Conservation (phyloP, 345 rosid species). For the Eucalyptus decipiens region DNA sequence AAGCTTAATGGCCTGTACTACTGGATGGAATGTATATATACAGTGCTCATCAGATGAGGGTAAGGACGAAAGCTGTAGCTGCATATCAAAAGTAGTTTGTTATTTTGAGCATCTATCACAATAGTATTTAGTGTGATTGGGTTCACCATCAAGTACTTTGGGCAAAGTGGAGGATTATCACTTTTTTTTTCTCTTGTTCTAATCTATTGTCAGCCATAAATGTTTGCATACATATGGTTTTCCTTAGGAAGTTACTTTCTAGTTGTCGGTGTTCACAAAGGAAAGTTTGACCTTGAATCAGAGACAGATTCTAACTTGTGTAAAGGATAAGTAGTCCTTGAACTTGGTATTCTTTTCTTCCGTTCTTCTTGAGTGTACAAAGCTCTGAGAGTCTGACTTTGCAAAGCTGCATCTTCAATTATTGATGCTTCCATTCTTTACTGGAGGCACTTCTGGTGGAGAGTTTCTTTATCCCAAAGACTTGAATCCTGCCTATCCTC, state of each 20-base stretch:
- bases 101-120: neutral
- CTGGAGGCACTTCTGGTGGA: neutral
- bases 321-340: neutral
- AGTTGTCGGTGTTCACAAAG: neutral
- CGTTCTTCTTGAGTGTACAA: neutral
- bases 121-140: neutral
- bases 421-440: neutral
- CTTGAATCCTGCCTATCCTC: neutral
- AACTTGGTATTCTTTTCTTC: neutral
- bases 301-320: neutral
- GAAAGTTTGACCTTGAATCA: neutral
- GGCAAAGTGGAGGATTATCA: neutral
- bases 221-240: neutral
- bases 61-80: neutral
- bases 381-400: neutral
- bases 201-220: neutral
- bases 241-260: neutral
- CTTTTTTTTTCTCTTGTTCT: neutral
- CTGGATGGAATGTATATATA: neutral
- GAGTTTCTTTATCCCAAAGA: neutral
- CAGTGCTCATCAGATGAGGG: neutral
- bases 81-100: neutral
- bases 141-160: neutral
- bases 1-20: neutral
- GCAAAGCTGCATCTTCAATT: neutral